Evolutionary conservation across 164 flowering plant genomes (phyloP), one percentile per base, ranked within the genome.

Genomic region (Litsea cubeba): DNA sequence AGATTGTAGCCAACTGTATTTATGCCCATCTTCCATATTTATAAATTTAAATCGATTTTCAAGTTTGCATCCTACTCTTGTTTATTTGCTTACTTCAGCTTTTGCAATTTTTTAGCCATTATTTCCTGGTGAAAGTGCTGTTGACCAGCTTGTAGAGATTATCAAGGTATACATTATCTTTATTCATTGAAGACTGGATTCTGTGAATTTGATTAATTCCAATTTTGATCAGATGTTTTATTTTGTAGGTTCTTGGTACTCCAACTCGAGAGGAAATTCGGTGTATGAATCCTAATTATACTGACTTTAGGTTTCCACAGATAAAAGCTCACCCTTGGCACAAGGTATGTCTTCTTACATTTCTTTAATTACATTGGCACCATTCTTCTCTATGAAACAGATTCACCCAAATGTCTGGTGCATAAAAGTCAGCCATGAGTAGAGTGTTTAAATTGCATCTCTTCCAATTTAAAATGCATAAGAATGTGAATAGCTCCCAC

Each of bases 271-370:
- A 94, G 83, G 98, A 94, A 84, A 90, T 94, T 73, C 87, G 98
- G 35, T 92, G 97, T 71, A 94, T 94, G 98, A 94, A 93, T 83
- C 98, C 97, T 70, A 88, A 86, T 72, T 94, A 94, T 75, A 89
- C 85, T 5, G 98, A 94, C 68, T 94, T 94, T 80, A 84, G 95
- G 78, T 94, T 94, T 80, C 97, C 98, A 66, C 98, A 94, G 78
- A 86, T 92, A 65, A 94, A 94, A 82, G 96, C 98, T 50, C 97
- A 92, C 79, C 98, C 98, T 70, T 94, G 98, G 98, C 97, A 94
- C 83, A 94, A 94, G 98, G 98, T 94, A 75, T 40, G 80, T 71
- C 25, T 68, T 49, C 66, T 12, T 67, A n/a, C n/a, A 40, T 78
- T 11, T 69, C 11, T 69, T 40, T 6, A 14, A 6, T 50, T 50